Evolutionary conservation across 129 eudicot species (phyloP).

Genomic region (Heracleum sosnowskyi): DNA sequence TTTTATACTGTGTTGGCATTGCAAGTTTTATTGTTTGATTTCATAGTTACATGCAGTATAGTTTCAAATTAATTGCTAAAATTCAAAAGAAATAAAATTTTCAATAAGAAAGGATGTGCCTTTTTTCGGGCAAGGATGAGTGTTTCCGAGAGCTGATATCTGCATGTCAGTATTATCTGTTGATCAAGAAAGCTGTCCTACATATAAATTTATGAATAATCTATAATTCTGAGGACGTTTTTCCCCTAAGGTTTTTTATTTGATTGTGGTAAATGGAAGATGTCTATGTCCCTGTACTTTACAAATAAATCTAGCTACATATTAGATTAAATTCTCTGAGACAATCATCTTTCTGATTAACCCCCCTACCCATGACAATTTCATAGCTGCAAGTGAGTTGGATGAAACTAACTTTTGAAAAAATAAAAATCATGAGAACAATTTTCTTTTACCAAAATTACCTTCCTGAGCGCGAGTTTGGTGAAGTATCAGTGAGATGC

Average conservation of each 20-base stretch:
- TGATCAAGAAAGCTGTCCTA: not conserved
- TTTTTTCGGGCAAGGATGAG: not conserved
- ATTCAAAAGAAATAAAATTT: too few species aligned
- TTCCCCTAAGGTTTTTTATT: not conserved
- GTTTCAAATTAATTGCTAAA: not conserved
- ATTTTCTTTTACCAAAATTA: not conserved
- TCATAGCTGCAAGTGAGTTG: not conserved
- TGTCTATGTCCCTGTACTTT: not conserved
- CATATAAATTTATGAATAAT: not conserved
- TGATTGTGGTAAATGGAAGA: not conserved
- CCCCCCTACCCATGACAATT: not conserved
- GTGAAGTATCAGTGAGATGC: slow-evolving; percentile 33
- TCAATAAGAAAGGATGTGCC: too few species aligned
- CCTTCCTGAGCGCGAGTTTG: slow-evolving; percentile 55
- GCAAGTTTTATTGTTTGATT: not conserved
- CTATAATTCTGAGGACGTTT: not conserved
- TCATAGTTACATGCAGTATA: not conserved
- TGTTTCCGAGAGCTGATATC: not conserved
- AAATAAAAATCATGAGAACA: not conserved
- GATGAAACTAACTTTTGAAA: not conserved
- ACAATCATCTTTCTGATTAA: not conserved
- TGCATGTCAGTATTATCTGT: not conserved
- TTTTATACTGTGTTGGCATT: too few species aligned
- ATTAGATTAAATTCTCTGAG: not conserved
- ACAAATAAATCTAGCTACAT: not conserved